Conservation (phyloP, 73 alveolate species). For the Paramecium octaurelia region DNA sequence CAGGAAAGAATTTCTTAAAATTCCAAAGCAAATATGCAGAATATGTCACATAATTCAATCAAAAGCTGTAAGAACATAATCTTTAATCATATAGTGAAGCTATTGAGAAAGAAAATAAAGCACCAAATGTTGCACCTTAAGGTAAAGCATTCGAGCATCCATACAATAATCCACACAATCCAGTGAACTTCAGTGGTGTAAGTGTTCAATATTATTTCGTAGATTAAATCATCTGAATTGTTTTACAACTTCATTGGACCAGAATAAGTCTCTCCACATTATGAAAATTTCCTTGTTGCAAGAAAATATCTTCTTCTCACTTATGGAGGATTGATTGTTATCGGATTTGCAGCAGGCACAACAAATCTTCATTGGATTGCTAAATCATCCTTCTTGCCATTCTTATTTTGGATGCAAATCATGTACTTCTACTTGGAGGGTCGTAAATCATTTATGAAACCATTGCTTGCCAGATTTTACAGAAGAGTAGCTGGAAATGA, state of each 20-base stretch:
- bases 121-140: constrained; percentile 42
- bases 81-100: constrained; percentile 15
- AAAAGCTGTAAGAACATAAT: constrained; percentile 14
- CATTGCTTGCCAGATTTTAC: constrained; percentile 57
- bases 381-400: constrained; percentile 56
- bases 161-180: constrained; percentile 54
- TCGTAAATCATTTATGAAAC: constrained; percentile 56
- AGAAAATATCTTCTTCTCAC: constrained; percentile 49
- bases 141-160: constrained; percentile 63
- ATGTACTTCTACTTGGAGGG: constrained; percentile 64
- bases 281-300: constrained; percentile 56
- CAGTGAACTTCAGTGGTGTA: constrained; percentile 58
- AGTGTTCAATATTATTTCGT: not conserved
- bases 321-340: constrained; percentile 60
- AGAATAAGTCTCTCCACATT: constrained; percentile 63
- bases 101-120: constrained; percentile 51
- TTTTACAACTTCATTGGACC: constrained; percentile 63
- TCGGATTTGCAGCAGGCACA: constrained; percentile 58
- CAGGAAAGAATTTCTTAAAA: constrained; percentile 16
- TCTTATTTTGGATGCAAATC: constrained; percentile 59
- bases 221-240: constrained; percentile 55
- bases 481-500: constrained; percentile 68
- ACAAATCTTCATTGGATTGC: constrained; percentile 61
- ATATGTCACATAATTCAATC: constrained; percentile 22
- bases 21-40: not conserved